Evolutionary conservation across 208 protist genomes (phyloP), one percentile per base, ranked within the genome.

Genomic region (Leptomonas pyrrhocoris): DNA sequence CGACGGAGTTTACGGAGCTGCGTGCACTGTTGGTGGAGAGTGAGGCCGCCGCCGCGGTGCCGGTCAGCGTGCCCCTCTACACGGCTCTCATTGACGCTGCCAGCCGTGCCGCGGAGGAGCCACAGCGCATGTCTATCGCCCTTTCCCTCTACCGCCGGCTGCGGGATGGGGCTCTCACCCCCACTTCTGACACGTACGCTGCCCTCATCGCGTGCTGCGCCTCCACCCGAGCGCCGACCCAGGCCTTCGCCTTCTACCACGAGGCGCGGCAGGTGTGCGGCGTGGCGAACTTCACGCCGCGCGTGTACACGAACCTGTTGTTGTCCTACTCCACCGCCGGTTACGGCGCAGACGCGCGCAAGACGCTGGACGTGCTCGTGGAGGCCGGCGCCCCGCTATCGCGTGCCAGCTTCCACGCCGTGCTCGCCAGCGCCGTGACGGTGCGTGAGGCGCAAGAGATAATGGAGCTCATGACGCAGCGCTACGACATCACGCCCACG

Each of bases 241-340:
- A 88, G 16, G 85, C 86, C 58, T 94, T 96, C 69, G 89, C 86
- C 16, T 90, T 96, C 67, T 94, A 92, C 57, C 91, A 94, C 53
- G 91, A 95, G 60, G 88, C 91, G 0, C 83, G 75, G 15, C 65
- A 77, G 21, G 62, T 83, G 19, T 90, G 81, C 45, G 86, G 84
- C 4, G 62, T 75, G 30, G 9, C 73, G 54, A 16, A 54, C 30
- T 83, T 96, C 38, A 74, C 81, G 3, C 81, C 92, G 1, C 46
- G 68, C 19, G 54, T 93, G 53, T 96, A 94, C 69, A 89, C 89
- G 18, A 93, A 92, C 68, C 76, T 96, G 27, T 66, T 96, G 51
- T 58, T 86, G 16, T 70, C 87, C 45, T 96, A 94, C 70, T 64
- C 78, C 6, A 65, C 75, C 27, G 84, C 81, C 2, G 85, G 87